Evolutionary conservation across 306 rosid genomes (phyloP).

Genomic region (Myrica gale): DNA sequence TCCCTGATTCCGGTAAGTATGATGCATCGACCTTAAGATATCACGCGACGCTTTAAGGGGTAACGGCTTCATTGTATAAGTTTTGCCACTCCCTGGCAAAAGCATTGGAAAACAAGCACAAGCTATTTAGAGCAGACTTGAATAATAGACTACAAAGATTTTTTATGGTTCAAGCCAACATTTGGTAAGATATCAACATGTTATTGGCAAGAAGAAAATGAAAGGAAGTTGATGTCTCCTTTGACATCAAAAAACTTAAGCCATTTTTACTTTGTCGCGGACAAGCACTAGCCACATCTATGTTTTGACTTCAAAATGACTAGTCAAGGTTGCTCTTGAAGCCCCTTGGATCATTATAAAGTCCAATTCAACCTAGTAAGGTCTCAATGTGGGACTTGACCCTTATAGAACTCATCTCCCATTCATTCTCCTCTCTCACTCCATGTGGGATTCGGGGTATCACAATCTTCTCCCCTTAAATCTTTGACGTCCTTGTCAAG

Average conservation of each 20-base stretch:
- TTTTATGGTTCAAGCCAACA: slow-evolving; percentile 3
- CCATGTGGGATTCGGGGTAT: too few relatives aligned
- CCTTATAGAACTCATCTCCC: too few relatives aligned
- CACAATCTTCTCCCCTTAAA: too few relatives aligned
- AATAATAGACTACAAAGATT: background rate
- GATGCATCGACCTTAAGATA: slow-evolving; percentile 94
- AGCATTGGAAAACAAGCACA: slow-evolving; percentile 29
- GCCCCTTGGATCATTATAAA: too few relatives aligned
- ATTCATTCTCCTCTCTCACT: too few relatives aligned
- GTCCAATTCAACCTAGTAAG: too few relatives aligned
- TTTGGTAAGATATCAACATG: slow-evolving; percentile 8
- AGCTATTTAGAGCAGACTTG: slow-evolving; percentile 9
- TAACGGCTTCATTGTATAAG: slow-evolving; percentile 94
- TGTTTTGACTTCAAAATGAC: too few relatives aligned
- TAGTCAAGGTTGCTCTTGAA: too few relatives aligned
- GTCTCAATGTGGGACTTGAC: too few relatives aligned
- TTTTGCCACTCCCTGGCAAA: slow-evolving; percentile 88
- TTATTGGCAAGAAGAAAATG: slow-evolving; percentile 15
- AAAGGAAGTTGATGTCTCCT: slow-evolving; percentile 1
- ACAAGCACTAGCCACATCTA: too few relatives aligned
- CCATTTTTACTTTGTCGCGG: slow-evolving; percentile 2
- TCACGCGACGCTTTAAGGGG: slow-evolving; percentile 95
- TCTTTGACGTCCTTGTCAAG: too few relatives aligned
- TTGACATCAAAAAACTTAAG: slow-evolving; percentile 9
- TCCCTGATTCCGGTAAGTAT: slow-evolving; percentile 87